A percentile compares a stretch with the other conserved stretches of the same genome.
Conservation (phyloP, 2,329 filamentous ascomycete species). For the Sphaceloma murrayae region DNA sequence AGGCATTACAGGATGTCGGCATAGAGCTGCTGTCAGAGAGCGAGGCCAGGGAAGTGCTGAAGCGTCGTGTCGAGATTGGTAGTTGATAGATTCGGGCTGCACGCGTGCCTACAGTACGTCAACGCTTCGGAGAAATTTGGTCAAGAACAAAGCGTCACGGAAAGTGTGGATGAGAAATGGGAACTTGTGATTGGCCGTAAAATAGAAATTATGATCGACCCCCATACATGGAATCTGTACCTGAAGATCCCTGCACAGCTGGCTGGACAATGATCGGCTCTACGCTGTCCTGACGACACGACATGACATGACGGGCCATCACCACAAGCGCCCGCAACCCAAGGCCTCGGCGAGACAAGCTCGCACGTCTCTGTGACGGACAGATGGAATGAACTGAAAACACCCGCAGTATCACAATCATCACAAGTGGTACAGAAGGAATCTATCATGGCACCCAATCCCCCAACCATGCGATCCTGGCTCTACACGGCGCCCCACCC, state of each 20-base stretch:
- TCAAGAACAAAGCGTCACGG: too few relatives aligned
- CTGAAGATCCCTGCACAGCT: slow-evolving; percentile 11
- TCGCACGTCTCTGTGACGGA: background rate
- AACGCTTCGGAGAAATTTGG: background rate
- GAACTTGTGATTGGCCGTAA: slow-evolving; percentile 1
- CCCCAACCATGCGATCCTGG: slow-evolving; percentile 25
- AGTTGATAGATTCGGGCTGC: slow-evolving; percentile 10
- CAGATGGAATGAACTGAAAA: background rate
- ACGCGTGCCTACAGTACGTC: background rate
- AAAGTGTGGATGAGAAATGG: too few relatives aligned
- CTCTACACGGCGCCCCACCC: slow-evolving; percentile 24
- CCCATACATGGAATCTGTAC: slow-evolving; percentile 7
- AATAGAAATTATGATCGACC: slow-evolving; percentile 8
- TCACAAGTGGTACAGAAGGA: too few relatives aligned
- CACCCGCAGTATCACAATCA: background rate
- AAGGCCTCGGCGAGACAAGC: too few relatives aligned
- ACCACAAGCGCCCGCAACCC: too few relatives aligned
- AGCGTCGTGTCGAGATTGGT: slow-evolving; percentile 53
- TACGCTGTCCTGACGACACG: background rate
- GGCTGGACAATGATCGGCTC: background rate
- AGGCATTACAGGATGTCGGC: slow-evolving; percentile 52
- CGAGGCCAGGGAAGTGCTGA: slow-evolving; percentile 57
- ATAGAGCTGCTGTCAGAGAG: slow-evolving; percentile 52
- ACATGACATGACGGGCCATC: too few relatives aligned
- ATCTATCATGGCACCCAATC: too few relatives aligned